Base-by-base conservation (phyloP, 1,139 yeast genomes). In the Hyphopichia burtonii region DNA sequence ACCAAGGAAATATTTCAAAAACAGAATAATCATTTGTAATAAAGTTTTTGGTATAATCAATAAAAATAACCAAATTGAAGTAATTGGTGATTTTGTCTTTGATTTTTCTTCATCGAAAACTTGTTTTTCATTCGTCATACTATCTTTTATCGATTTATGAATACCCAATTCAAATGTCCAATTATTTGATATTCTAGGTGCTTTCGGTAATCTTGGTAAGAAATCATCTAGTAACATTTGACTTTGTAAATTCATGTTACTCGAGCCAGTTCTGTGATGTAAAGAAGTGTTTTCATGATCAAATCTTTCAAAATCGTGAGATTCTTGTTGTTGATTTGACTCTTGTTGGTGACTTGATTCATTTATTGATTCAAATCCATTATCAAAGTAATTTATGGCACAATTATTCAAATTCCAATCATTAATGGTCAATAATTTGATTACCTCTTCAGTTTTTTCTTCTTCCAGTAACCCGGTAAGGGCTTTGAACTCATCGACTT, bases 391-490 rank as follows among this genome's bases (percentile, higher is more conserved):
- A 40, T 72, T 62, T 10, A 76, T 69, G 22, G 78, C 63, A 12
- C 83, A 76, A 42, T 65, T 65, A 48, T 79, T 80, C 44, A 80
- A 58, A 51, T 78, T 66, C 71, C 73, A 74, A 44, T 72, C 68
- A 48, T 76, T 66, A 31, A 68, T 61, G 1, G 66, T 56, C 37
- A 80, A 58, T 20, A 80, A 56, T 27, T 63, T 56, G 2, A 63
- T 44, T 1, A 73, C 66, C 31, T 68, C 66, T 3, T 62, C 66
- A 22, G 17, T n/a, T 17, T 61, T 59, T 9, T 61, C 65, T 8
- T 31, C 34, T 8, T 16, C 12, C 14, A 3, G n/a, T 31, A 31
- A 17, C 12, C 34, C 34, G 9, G 81, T 67, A 34, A 80, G 72
- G 37, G 68, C 66, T 44, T 66, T 68, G 60, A 80, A 80, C 46